Percentiles rank a stretch among this genome's conserved stretches.
Conservation (phyloP, 2,329 filamentous ascomycete species). For the Epichloe scottii region DNA sequence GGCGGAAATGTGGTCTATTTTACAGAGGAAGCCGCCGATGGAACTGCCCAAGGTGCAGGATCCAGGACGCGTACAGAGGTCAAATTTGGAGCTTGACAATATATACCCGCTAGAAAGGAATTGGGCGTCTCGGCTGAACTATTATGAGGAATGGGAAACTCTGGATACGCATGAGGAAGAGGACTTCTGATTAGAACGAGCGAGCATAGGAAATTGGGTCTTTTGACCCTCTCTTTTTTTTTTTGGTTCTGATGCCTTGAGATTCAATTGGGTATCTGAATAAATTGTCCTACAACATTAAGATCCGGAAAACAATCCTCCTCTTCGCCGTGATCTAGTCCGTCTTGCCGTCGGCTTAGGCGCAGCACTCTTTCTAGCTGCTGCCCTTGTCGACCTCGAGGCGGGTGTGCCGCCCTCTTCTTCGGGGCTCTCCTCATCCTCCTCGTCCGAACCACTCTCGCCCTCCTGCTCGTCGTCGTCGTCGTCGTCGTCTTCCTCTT, state of each 20-base stretch:
- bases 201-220: background rate
- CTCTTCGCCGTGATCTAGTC: conserved; percentile 5
- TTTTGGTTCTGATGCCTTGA: background rate
- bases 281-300: background rate
- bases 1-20: conserved; percentile 30
- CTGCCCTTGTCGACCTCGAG: conserved; percentile 17
- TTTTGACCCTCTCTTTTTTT: background rate
- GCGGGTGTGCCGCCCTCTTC: conserved; percentile 21
- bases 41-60: conserved; percentile 19
- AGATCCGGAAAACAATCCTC: background rate
- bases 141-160: conserved; percentile 32
- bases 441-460: conserved; percentile 14
- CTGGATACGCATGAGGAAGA: conserved; percentile 2
- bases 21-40: conserved; percentile 26
- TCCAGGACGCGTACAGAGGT: conserved; percentile 15
- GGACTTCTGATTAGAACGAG: background rate
- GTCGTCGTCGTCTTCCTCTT: conserved; percentile 13
- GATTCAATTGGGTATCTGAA: background rate
- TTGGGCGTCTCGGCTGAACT: conserved; percentile 27
- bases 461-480: conserved; percentile 22
- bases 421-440: conserved; percentile 15
- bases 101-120: conserved; percentile 23
- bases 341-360: conserved; percentile 3
- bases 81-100: conserved; percentile 21
- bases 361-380: conserved; percentile 2